Base-by-base conservation (phyloP, 805 yeast species). In the Saturnispora zaruensis region DNA sequence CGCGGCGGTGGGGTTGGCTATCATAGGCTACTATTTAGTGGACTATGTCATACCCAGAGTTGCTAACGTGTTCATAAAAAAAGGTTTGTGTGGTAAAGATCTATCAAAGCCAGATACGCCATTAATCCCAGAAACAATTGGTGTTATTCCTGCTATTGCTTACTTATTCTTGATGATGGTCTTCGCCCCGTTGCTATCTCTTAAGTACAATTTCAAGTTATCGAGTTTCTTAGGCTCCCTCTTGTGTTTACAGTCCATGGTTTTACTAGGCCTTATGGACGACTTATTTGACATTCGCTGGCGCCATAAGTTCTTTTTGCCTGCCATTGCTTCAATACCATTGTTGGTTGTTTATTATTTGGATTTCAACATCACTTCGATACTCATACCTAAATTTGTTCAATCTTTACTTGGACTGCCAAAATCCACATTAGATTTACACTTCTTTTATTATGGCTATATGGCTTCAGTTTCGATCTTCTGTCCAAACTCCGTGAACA, bases 241-340 rank as follows among this genome's bases (percentile, higher is more conserved):
- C 8, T 68, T 93, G 52, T 87, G 95, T 53, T 67, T 93, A 44
- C 88, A 88, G 66, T 79, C 88, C 56, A 90, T 93, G 64, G 75
- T 89, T 14, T 69, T 93, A 41, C 71, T 93, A 41, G 99, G 99
- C 0, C 74, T 93, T 28, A 84, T 95, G 44, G 99, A 93, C 66
- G 99, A 93, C 69, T 73, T 93, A 59, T 93, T 93, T 62, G 99
- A 93, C 66, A 81, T 93, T 55, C 77, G 96, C 58, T 93, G 99
- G 99, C 76, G 99, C 62, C 96, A 93, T 70, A 93, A 93, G 72
- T 88, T 93, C 69, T 88, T 93, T 60, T 64, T 93, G 56, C 99
- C 99, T 0, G 96, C 96, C 0, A 79, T 93, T 49, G 96, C 96
- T 0, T 82, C 96, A 1, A 80, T 93, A 41, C 99, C 99, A 5